These are phyloP conservation scores for Blastobotrys mokoenaii DNA, from an alignment of 805 yeast genomes.

Conservation along the genomic window DNA sequence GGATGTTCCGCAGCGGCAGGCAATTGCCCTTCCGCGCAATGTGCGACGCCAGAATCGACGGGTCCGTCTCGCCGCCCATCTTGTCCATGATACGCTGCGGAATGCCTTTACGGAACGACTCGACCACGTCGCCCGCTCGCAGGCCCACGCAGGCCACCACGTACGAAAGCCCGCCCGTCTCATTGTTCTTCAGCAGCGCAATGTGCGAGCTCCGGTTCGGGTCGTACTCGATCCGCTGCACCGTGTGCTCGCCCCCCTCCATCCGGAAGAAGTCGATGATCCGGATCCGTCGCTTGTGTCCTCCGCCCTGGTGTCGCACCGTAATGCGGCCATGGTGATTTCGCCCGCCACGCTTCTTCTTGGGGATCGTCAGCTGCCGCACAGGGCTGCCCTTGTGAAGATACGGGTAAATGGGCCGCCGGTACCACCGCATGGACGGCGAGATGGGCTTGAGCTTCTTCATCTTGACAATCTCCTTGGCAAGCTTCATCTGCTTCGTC, in stretches of 20 bases:
- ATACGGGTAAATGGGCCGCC: conserved; percentile 80
- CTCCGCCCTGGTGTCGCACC: conserved; percentile 95
- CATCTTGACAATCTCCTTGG: conserved; percentile 61
- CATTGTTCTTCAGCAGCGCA: conserved; percentile 66
- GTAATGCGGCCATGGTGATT: conserved; percentile 83
- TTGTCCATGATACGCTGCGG: conserved; percentile 65
- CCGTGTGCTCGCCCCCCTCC: conserved; percentile 65
- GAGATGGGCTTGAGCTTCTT: conserved; percentile 72
- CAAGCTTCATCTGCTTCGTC: conserved; percentile 62
- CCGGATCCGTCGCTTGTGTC: conserved; percentile 82
- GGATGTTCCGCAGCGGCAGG: conserved; percentile 83
- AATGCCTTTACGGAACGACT: conserved; percentile 81
- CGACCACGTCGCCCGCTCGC: conserved; percentile 86
- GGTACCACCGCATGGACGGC: conserved; percentile 84
- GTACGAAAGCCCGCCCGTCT: conserved; percentile 59
- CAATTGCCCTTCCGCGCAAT: conserved; percentile 93
- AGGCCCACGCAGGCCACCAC: conserved; percentile 88
- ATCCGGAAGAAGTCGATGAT: conserved; percentile 67
- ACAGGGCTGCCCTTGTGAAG: conserved; percentile 81
- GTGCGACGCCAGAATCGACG: conserved; percentile 78
- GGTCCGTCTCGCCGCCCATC: conserved; percentile 89
- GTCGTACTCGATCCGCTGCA: conserved; percentile 86
- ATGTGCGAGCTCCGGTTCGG: conserved; percentile 92
- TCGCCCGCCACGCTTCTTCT: conserved; percentile 76
- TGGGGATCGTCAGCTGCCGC: conserved; percentile 62